Evolutionary conservation across 495 filamentous ascomycete genomes (phyloP).

Genomic region (Acidomyces sp.): DNA sequence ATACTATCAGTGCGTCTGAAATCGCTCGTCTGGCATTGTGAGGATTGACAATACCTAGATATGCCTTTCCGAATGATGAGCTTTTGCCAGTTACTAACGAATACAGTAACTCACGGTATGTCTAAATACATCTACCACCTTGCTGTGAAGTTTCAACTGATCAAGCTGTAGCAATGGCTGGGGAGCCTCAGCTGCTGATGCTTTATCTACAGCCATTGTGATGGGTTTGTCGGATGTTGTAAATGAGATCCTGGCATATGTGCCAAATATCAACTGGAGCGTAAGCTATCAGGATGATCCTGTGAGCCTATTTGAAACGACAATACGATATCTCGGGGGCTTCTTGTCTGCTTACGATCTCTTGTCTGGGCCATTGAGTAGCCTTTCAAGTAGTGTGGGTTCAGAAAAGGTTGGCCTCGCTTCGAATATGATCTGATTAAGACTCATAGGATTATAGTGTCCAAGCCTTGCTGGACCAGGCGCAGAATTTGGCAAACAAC

Average conservation of each 20-base stretch:
- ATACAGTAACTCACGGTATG: constrained; percentile 56
- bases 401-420: constrained; percentile 34
- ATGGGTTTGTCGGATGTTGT: constrained; percentile 61
- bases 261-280: constrained; percentile 56
- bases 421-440: not conserved
- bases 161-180: constrained; percentile 64
- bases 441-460: constrained; percentile 40
- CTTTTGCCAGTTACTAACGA: constrained; percentile 53
- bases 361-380: constrained; percentile 29
- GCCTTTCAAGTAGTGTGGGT: constrained; percentile 32
- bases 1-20: too few species aligned
- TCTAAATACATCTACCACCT: constrained; percentile 3
- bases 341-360: constrained; percentile 40
- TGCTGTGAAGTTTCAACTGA: constrained; percentile 5
- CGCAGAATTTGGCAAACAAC: constrained; percentile 41
- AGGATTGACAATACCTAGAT: constrained; percentile 32
- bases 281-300: constrained; percentile 29
- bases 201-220: constrained; percentile 64
- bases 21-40: too few species aligned
- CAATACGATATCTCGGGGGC: constrained; percentile 40
- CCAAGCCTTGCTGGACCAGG: constrained; percentile 31
- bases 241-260: constrained; percentile 52
- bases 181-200: constrained; percentile 77
- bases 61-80: constrained; percentile 71
- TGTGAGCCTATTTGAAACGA: constrained; percentile 39